Evolutionary conservation across 805 yeast species (phyloP).

Genomic region (Yamadazyma philogaea): DNA sequence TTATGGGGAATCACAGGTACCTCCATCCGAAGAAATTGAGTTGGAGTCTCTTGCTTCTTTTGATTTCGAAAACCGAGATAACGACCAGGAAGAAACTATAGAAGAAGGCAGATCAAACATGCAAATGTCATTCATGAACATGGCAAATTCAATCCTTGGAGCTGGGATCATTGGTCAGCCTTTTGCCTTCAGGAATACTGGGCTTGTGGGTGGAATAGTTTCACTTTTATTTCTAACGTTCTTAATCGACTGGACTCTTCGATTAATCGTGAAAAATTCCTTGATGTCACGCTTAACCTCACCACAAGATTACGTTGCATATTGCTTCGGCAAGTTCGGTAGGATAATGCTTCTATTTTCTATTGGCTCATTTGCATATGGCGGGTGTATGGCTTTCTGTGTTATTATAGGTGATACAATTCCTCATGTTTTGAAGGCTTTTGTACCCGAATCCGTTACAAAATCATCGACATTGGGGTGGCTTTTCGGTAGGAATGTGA

Average conservation of each 20-base stretch:
- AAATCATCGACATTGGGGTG: constrained; percentile 29
- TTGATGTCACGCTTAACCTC: constrained; percentile 71
- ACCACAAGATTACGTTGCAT: constrained; percentile 80
- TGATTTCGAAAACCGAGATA: constrained; percentile 13
- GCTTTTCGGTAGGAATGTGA: constrained; percentile 62
- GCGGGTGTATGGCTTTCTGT: constrained; percentile 92
- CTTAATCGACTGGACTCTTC: constrained; percentile 82
- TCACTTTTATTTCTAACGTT: constrained; percentile 58
- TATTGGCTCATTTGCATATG: constrained; percentile 88
- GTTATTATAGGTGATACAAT: constrained; percentile 93
- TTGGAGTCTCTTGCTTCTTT: constrained; percentile 19
- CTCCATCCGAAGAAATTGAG: constrained; percentile 17
- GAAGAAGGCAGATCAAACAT: constrained; percentile 41
- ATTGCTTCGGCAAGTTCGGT: constrained; percentile 76
- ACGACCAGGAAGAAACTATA: not conserved
- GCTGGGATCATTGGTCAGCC: constrained; percentile 97
- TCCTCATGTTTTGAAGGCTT: constrained; percentile 77
- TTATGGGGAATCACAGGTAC: not conserved
- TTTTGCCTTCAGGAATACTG: constrained; percentile 77
- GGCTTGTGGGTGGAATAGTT: constrained; percentile 69
- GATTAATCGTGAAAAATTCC: constrained; percentile 78
- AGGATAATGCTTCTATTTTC: constrained; percentile 63
- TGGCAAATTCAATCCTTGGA: constrained; percentile 93
- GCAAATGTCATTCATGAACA: constrained; percentile 92
- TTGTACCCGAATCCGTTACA: constrained; percentile 49